Conservation (phyloP, 2,329 filamentous ascomycete genomes). For the Claviceps sp. region DNA sequence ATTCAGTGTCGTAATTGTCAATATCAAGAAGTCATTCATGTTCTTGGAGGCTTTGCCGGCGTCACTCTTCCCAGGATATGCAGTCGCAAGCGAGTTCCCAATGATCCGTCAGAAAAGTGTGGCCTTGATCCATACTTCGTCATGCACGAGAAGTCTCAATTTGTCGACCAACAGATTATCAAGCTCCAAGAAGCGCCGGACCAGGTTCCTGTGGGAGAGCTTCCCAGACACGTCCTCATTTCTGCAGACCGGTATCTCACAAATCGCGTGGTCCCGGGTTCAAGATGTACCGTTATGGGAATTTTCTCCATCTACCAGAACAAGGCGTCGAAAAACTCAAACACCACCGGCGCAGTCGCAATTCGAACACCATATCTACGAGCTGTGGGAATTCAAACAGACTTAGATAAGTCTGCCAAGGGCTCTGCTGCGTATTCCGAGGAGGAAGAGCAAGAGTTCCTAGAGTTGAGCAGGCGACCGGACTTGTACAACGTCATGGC, state of each 20-base stretch:
- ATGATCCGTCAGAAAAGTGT: constrained; percentile 61
- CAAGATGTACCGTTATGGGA: constrained; percentile 87
- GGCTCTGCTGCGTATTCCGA: constrained; percentile 76
- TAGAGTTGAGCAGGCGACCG: constrained; percentile 76
- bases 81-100: constrained; percentile 45
- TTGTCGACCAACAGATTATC: constrained; percentile 95
- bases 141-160: constrained; percentile 82
- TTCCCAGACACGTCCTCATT: constrained; percentile 87
- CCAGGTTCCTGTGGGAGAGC: constrained; percentile 90
- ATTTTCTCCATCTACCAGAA: constrained; percentile 97
- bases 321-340: constrained; percentile 69
- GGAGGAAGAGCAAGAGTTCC: constrained; percentile 93
- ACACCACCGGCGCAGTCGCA: constrained; percentile 68
- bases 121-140: constrained; percentile 94
- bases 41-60: constrained; percentile 78
- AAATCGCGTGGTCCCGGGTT: constrained; percentile 89
- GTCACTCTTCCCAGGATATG: constrained; percentile 75
- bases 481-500: constrained; percentile 89
- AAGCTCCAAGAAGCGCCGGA: constrained; percentile 97
- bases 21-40: constrained; percentile 53
- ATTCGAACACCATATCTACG: constrained; percentile 92
- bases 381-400: constrained; percentile 82
- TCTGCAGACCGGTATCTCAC: constrained; percentile 94
- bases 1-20: constrained; percentile 84
- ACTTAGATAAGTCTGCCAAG: constrained; percentile 79